Conservation (phyloP, 441 rosid genomes). For the Croton laevigatus region DNA sequence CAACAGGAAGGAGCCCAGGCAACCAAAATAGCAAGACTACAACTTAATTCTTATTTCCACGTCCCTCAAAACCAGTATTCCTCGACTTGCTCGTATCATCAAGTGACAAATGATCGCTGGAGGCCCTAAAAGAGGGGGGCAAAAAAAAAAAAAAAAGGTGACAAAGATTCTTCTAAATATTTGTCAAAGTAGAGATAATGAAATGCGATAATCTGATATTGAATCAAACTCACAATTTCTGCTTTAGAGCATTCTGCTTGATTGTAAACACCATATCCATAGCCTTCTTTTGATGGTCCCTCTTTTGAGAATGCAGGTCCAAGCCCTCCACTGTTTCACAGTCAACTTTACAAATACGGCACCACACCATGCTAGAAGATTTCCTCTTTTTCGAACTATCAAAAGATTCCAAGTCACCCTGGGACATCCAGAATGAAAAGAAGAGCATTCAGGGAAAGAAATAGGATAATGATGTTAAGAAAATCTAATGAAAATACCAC, state of each 20-base stretch:
- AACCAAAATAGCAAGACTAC: slow-evolving; percentile 23
- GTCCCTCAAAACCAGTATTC: slow-evolving; percentile 42
- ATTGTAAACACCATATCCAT: slow-evolving; percentile 63
- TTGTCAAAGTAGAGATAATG: background rate
- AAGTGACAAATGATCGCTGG: slow-evolving; percentile 35
- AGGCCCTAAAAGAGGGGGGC: slow-evolving; percentile 29
- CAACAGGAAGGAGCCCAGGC: slow-evolving; percentile 22
- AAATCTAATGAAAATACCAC: background rate
- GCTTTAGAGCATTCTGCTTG: slow-evolving; percentile 72
- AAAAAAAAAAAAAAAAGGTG: slow-evolving; percentile 10
- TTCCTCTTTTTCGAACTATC: slow-evolving; percentile 58
- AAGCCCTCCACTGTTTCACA: slow-evolving; percentile 75
- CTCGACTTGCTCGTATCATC: slow-evolving; percentile 49
- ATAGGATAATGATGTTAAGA: background rate
- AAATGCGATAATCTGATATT: background rate
- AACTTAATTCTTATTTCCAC: slow-evolving; percentile 44
- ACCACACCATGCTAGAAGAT: slow-evolving; percentile 67
- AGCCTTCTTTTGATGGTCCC: slow-evolving; percentile 74
- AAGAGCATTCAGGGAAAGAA: background rate
- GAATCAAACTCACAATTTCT: slow-evolving; percentile 45
- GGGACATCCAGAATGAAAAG: slow-evolving; percentile 17
- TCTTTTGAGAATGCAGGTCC: slow-evolving; percentile 69
- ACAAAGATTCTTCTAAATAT: slow-evolving; percentile 4
- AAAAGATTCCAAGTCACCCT: slow-evolving; percentile 52
- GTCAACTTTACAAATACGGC: slow-evolving; percentile 77